Conservation (phyloP, 441 rosid species). For the Gossypium lobatum region DNA sequence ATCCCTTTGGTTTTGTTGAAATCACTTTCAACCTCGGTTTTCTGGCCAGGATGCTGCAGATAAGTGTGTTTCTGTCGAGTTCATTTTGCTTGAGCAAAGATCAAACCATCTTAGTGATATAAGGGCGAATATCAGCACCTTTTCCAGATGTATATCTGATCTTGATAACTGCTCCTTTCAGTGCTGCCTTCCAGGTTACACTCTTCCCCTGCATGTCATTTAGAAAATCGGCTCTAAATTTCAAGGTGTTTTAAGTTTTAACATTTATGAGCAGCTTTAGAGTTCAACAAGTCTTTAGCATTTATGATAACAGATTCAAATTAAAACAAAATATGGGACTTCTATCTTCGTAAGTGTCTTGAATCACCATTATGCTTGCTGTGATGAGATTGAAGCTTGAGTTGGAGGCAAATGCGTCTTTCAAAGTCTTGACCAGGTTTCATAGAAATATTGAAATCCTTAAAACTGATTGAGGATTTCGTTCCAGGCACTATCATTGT, state of each 20-base stretch:
- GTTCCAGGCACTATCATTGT: not conserved
- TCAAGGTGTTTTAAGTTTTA: not conserved
- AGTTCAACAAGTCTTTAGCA: not conserved
- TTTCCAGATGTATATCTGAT: conserved; percentile 55
- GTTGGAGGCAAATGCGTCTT: not conserved
- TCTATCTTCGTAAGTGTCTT: not conserved
- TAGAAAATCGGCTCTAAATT: not conserved
- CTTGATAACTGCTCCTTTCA: conserved; percentile 79
- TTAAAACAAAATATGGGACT: not conserved
- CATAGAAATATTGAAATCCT: not conserved
- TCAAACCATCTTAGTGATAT: conserved; percentile 43
- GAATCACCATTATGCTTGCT: not conserved
- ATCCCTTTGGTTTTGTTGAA: not conserved
- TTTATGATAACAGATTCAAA: not conserved
- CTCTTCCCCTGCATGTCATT: not conserved
- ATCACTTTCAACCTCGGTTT: conserved; percentile 7
- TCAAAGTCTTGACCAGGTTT: not conserved
- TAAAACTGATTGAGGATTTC: not conserved
- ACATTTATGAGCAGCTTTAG: not conserved
- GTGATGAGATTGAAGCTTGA: not conserved
- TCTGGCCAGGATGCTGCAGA: conserved; percentile 72
- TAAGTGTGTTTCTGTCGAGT: conserved; percentile 70
- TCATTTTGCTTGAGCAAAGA: conserved; percentile 52
- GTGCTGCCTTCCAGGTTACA: conserved; percentile 58
- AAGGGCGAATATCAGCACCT: conserved; percentile 44